Percentiles rank a stretch among this genome's conserved stretches.
Conservation (phyloP, 768 basidiomycete genomes). For the Rhizopogon sp. region DNA sequence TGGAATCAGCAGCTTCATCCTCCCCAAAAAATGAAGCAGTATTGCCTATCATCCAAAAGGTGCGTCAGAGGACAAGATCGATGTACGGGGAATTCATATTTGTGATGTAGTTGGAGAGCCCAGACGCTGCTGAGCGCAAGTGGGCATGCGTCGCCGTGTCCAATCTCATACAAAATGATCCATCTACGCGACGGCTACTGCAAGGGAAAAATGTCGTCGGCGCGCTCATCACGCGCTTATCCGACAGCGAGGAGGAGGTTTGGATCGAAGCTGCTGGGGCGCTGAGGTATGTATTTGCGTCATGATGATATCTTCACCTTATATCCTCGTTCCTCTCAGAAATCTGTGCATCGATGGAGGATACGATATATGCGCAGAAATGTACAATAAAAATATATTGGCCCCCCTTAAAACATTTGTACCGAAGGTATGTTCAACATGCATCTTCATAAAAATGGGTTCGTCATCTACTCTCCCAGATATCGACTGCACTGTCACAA, state of each 20-base stretch:
- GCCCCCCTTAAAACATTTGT: slow-evolving; percentile 71
- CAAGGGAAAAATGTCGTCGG: slow-evolving; percentile 92
- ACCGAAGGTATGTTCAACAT: slow-evolving; percentile 53
- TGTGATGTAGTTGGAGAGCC: slow-evolving; percentile 58
- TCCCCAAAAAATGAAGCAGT: slow-evolving; percentile 77
- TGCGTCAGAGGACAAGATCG: slow-evolving; percentile 22
- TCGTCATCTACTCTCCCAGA: slow-evolving; percentile 36
- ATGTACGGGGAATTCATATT: not conserved
- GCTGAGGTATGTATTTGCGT: slow-evolving; percentile 49
- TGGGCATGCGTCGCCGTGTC: slow-evolving; percentile 98
- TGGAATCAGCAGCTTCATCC: slow-evolving; percentile 65
- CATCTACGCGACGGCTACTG: slow-evolving; percentile 82
- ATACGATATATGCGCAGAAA: slow-evolving; percentile 91
- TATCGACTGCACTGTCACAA: slow-evolving; percentile 66
- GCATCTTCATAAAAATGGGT: no score
- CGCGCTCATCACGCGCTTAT: slow-evolving; percentile 77
- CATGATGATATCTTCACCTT: slow-evolving; percentile 5
- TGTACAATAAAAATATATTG: slow-evolving; percentile 94
- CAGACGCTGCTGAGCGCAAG: slow-evolving; percentile 77
- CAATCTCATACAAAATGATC: slow-evolving; percentile 92
- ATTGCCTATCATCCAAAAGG: slow-evolving; percentile 89
- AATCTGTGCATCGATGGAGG: slow-evolving; percentile 95
- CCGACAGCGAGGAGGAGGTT: slow-evolving; percentile 89
- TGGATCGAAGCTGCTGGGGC: slow-evolving; percentile 85
- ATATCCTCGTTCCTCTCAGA: slow-evolving; percentile 33